Base-by-base conservation (phyloP, 139 green algal genomes). In the Chlamydomonas sp. region DNA sequence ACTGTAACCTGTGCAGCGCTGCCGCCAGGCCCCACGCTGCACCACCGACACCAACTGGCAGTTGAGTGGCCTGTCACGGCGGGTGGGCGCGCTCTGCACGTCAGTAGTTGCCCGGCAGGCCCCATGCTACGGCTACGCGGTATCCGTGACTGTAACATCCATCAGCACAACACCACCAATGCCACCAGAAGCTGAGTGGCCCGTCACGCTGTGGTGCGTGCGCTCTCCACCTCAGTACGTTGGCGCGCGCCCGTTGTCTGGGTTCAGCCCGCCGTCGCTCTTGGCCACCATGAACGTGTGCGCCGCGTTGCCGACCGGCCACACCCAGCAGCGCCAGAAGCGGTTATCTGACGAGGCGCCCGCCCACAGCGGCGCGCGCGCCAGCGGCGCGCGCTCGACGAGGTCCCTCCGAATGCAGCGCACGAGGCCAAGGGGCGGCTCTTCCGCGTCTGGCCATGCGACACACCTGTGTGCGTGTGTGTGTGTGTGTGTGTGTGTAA, bases 321-420 rank as follows among this genome's bases (percentile, higher is more conserved):
- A 96, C 6, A 93, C 35, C 39, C 71, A 78, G 37, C 73, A 78
- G 60, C 85, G 79, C 89, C 89, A 96, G 48, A 87, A 83, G 5
- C 81, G 59, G 64, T 90, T 84, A 68, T 89, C 88, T 5, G 50
- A 69, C 30, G 70, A 85, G 61, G 65, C 61, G 10, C 66, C 78
- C 30, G 34, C 61, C 90, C 90, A 96, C 48, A 93, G 75, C 49
- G 89, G 73, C 0, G 72, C 59, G 47, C 90, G 79, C 39, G 81
- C 90, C 3, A 81, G 28, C 0, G 48, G 43, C 0, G 75, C 69
- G 0, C 65, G 37, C 0, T 22, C 10, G 26, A 73, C 71, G 13
- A 90, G 71, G 69, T 95, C 90, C 16, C 68, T 33, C 22, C 81
- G 73, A 70, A 93, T 60, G 61, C 83, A 90, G 37, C 80, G 74